A percentile compares a stretch with the other conserved stretches of the same genome.
Evolutionary conservation across 139 green algal genomes (phyloP).

Genomic region (Spirogloea muscicola): DNA sequence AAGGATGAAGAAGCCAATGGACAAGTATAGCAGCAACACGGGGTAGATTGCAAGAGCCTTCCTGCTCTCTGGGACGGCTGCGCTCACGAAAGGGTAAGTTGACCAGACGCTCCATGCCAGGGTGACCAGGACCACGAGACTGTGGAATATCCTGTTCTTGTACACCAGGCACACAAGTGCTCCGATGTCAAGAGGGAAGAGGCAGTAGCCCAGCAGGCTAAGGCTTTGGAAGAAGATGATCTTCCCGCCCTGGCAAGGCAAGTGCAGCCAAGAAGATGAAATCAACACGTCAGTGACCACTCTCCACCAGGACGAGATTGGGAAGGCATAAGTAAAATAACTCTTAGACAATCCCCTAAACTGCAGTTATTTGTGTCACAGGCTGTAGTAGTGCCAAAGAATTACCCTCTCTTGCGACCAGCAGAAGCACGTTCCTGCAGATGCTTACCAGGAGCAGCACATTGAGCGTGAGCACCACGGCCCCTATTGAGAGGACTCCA

Average conservation of each 20-base stretch:
- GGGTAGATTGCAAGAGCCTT: constrained; percentile 86
- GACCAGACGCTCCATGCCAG: constrained; percentile 76
- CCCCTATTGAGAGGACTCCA: constrained; percentile 73
- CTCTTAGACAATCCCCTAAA: too few relatives aligned
- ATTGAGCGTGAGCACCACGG: constrained; percentile 91
- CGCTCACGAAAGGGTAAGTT: constrained; percentile 86
- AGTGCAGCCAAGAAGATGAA: too few relatives aligned
- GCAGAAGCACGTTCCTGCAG: too few relatives aligned
- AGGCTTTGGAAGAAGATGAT: constrained; percentile 96
- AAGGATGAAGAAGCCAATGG: constrained; percentile 33
- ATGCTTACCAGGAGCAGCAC: constrained; percentile 76
- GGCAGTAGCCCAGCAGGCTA: constrained; percentile 94
- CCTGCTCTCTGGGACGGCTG: constrained; percentile 55
- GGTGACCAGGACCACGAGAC: constrained; percentile 53
- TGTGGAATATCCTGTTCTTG: constrained; percentile 32
- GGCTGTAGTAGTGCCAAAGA: too few relatives aligned
- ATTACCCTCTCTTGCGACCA: too few relatives aligned
- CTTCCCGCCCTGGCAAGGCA: constrained; percentile 76
- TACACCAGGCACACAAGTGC: constrained; percentile 67
- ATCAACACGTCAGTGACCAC: too few relatives aligned
- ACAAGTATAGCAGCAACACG: constrained; percentile 73
- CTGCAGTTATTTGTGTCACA: too few relatives aligned
- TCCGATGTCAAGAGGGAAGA: constrained; percentile 88
- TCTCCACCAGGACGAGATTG: too few relatives aligned
- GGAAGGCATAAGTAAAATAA: too few relatives aligned